Base-by-base conservation (phyloP, 2,329 filamentous ascomycete genomes). In the Dothideomycetidae sp. region DNA sequence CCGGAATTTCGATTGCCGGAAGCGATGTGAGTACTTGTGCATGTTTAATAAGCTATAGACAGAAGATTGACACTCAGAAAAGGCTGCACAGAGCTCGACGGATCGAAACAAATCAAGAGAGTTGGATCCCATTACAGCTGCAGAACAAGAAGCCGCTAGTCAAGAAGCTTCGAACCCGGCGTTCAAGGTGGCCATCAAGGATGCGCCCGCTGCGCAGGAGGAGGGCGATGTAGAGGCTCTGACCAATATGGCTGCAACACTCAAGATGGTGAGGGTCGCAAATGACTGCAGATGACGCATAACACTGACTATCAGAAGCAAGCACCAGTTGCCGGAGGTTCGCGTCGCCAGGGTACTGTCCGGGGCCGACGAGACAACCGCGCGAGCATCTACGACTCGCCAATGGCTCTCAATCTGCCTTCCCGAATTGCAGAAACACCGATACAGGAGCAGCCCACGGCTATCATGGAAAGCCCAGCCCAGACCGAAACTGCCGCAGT, bases 361-460 rank as follows among this genome's bases (percentile, higher is more conserved):
- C 74, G 90, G 47, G 90, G 90, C 36, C 79, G 90, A 43, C 73
- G 90, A 53, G 88, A 96, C 55, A 83, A 92, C 44, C 75, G 88
- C 42, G 93, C 93, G 58, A 94, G 86, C 1, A 77, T 93, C 38
- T 88, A 90, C 52, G 68, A 86, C 45, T 78, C 36, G 12, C 16
- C 82, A 29, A 60, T 59, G 29, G 50, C 59, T 9, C 31, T 36
- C 5, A 29, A 50, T 11, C 48, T 56, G 9, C 55, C 58, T 26
- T 58, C 61, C 38, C 42, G 57, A 32, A 55, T 54, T 36, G 53
- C 53, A 45, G 56, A 51, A 36, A 56, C 51, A 37, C 52, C 34
- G 42, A 50, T 38, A 26, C 21, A 26, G 21, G 21, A 26, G 21
- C 21, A 38, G 29, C 36, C 15, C 29, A 46, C 45, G 35, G 51